phyloP scores from a whole-genome alignment of 106 monocot species.

The Acanthochlamys bracteata region DNA sequence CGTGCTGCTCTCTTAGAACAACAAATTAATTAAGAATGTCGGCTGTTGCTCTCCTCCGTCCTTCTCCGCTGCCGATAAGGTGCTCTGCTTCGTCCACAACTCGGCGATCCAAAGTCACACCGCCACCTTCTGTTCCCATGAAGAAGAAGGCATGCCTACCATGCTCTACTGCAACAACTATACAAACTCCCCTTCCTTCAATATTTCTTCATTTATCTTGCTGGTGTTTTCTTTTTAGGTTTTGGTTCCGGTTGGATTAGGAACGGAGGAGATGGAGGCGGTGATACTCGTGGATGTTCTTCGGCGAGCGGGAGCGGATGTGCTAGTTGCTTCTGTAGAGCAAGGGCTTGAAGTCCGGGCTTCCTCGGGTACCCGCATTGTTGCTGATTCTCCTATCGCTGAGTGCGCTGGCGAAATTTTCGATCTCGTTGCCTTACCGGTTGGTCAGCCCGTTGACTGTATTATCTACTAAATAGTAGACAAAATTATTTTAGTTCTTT shows the following conservation, averaged over 20 bases:
- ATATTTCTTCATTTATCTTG: neutral
- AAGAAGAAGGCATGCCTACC: no score
- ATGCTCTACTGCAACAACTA: no score
- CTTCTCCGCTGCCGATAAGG: no score
- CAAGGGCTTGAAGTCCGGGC: slow-evolving; percentile 39
- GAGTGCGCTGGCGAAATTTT: slow-evolving; percentile 55
- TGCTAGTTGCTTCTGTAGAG: slow-evolving; percentile 77
- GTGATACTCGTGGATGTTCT: slow-evolving; percentile 72
- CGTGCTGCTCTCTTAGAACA: no score
- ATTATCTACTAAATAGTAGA: neutral
- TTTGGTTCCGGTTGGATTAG: slow-evolving; percentile 67
- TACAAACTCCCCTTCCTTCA: neutral
- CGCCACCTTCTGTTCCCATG: no score
- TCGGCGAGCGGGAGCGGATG: slow-evolving; percentile 72
- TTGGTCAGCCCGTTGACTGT: neutral
- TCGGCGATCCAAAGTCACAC: no score
- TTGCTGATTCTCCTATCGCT: slow-evolving; percentile 52
- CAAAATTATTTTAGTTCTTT: neutral
- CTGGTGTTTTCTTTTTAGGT: slow-evolving; percentile 26
- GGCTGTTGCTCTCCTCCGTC: no score
- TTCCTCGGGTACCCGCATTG: slow-evolving; percentile 59
- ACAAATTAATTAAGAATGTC: no score
- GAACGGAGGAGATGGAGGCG: slow-evolving; percentile 95
- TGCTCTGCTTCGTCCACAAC: no score
- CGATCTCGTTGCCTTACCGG: slow-evolving; percentile 84